Base-by-base conservation (phyloP, 176 grass and related monocot species). In the Zea mays region DNA sequence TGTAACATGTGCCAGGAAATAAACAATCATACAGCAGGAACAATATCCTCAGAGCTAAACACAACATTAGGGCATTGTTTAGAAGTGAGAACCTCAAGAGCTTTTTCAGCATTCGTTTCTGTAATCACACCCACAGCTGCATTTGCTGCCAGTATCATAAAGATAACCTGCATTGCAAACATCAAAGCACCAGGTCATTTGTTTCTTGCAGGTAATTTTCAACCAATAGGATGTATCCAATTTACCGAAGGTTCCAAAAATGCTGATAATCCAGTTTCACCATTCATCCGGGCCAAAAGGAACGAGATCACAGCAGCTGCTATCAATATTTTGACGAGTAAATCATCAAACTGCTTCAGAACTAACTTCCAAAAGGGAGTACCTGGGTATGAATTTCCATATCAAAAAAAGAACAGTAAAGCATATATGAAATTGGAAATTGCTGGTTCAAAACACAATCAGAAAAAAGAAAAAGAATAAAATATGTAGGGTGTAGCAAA, bases 271-370 rank as follows among this genome's bases (percentile, higher is more conserved):
- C 87, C 87, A 2, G 96, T 99, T 89, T 99, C 96, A 41, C 96
- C 96, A 82, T 99, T 99, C 68, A 95, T 87, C 75, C 85, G 82
- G 81, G 96, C 96, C 87, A 99, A 78, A 87, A 99, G 63, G 62
- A 95, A 99, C 35, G 96, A 99, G 70, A 99, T 45, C 64, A 99
- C 62, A 61, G 96, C 96, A 43, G 92, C 92, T 79, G 78, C 96
- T 73, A 99, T 93, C 73, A 99, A 90, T 92, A 99, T 99, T 90
- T 99, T 99, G 79, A 99, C 96, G 39, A 99, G 96, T 79, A 99
- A 93, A 90, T 99, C 96, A 82, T 99, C 90, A 64, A 99, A 99
- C 64, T 99, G 96, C 81, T 99, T 99, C 83, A 93, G 61, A 90
- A 95, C 85, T 89, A 94, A 87, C 84, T 90, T 99, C 96, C 92